Evolutionary conservation across 345 rosid genomes (phyloP), one percentile per base, ranked within the genome.

Genomic region (Citrus reticulata): DNA sequence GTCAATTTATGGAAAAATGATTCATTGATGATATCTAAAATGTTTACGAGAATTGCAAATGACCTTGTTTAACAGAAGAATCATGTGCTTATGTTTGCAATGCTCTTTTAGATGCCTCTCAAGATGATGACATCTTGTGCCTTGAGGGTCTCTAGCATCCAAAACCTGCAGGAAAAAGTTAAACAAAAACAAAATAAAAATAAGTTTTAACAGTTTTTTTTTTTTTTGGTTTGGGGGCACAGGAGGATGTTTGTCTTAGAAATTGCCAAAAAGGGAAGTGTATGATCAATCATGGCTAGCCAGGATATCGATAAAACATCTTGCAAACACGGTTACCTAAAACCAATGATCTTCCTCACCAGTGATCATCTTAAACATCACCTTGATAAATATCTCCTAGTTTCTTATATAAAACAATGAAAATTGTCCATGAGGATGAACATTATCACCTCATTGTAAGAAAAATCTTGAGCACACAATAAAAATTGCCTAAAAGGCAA

Each of bases 91-190:
- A 57, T 96, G 97, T 68, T 83, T 91, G 92, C 94, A 91, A 82
- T 96, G 92, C 88, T 96, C 99, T 86, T 90, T 94, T 87, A 96
- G 79, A 78, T 93, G 95, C 84, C 80, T 91, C 86, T 96, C 99
- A 51, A 96, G 84, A 72, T 94, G 97, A 83, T 81, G 85, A 75
- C 98, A 96, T 83, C 98, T 93, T 73, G 99, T 94, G 29, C 98
- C 98, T 73, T 84, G 94, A 37, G 98, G 98, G 74, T 94, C 98
- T 85, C 98, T 91, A 60, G 95, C 99, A 94, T 96, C 98, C 83
- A 96, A 82, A 84, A 96, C 99, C 98, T 93, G 83, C n/a, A 79
- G 70, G 6, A 42, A 77, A 39, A 80, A 34, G 60, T 55, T 32
- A 4, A 1, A 17, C 62, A 67, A 77, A 83, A 66, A 76, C 37